Conservation (phyloP, 192 early-diverging fungal genomes). For the Coemansia sp. region DNA sequence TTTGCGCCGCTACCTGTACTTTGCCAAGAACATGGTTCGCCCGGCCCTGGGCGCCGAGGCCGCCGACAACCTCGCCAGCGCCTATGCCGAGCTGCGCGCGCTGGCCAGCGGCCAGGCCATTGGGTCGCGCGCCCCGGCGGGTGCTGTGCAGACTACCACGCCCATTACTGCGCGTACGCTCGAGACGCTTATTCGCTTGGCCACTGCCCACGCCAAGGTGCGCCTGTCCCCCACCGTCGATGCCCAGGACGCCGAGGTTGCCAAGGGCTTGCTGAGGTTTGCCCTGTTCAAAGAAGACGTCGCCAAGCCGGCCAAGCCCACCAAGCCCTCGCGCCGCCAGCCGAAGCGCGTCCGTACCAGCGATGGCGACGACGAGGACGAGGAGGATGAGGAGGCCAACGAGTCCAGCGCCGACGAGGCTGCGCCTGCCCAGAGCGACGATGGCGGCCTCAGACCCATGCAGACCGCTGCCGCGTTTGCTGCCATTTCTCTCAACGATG, state of each 20-base stretch:
- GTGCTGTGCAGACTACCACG: slow-evolving; percentile 79
- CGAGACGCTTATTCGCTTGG: slow-evolving; percentile 94
- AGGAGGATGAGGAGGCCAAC: not conserved
- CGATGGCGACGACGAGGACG: slow-evolving; percentile 21
- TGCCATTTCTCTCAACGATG: not conserved
- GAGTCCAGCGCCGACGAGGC: slow-evolving; percentile 8
- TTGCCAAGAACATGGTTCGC: slow-evolving; percentile 82
- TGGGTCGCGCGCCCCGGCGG: slow-evolving; percentile 50
- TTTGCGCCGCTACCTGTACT: slow-evolving; percentile 93
- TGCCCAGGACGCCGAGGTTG: slow-evolving; percentile 80
- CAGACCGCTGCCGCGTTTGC: not conserved
- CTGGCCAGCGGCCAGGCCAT: slow-evolving; percentile 57
- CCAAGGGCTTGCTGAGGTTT: slow-evolving; percentile 79
- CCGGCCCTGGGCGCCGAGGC: slow-evolving; percentile 82
- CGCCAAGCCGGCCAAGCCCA: slow-evolving; percentile 49
- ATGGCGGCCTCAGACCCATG: slow-evolving; percentile 10
- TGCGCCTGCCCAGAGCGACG: not conserved
- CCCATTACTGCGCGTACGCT: slow-evolving; percentile 98
- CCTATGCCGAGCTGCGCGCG: slow-evolving; percentile 82
- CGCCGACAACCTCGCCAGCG: slow-evolving; percentile 75
- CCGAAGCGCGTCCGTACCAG: slow-evolving; percentile 49
- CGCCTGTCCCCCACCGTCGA: slow-evolving; percentile 80
- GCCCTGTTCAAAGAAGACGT: slow-evolving; percentile 85
- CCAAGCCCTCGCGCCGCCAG: slow-evolving; percentile 17
- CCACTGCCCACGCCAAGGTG: slow-evolving; percentile 94